Evolutionary conservation across 2,329 filamentous ascomycete genomes (phyloP).

Genomic region (Talaromyces piceae): DNA sequence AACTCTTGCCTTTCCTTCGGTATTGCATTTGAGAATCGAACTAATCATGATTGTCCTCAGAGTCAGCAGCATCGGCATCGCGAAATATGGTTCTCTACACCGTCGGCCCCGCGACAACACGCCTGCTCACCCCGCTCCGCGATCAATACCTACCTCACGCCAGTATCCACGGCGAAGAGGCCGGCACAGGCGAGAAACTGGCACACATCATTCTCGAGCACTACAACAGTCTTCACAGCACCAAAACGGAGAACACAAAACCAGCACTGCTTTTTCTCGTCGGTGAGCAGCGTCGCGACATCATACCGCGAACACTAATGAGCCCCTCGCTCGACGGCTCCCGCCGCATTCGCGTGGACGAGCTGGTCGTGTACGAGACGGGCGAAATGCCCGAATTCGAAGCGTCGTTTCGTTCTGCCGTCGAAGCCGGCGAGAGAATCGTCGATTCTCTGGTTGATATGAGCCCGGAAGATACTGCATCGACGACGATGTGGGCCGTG

Average conservation of each 20-base stretch:
- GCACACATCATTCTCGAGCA: constrained; percentile 71
- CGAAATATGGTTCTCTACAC: constrained; percentile 34
- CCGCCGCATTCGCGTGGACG: constrained; percentile 59
- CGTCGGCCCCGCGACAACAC: constrained; percentile 47
- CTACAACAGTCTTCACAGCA: constrained; percentile 47
- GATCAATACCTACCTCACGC: constrained; percentile 39
- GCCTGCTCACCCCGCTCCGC: constrained; percentile 55
- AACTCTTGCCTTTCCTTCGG: too few relatives aligned
- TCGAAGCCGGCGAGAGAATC: constrained; percentile 35
- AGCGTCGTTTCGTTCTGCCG: constrained; percentile 50
- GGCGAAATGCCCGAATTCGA: constrained; percentile 73
- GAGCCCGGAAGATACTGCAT: background rate
- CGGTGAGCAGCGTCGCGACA: constrained; percentile 79
- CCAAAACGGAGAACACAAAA: constrained; percentile 18
- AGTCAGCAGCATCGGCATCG: constrained; percentile 15
- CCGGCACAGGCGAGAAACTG: constrained; percentile 76
- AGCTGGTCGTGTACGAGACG: constrained; percentile 81
- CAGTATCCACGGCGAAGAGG: constrained; percentile 67
- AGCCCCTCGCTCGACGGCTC: constrained; percentile 43
- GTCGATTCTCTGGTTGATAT: too few relatives aligned
- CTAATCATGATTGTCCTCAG: too few relatives aligned
- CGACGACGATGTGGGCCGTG: constrained; percentile 30
- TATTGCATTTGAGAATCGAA: too few relatives aligned
- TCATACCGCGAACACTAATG: constrained; percentile 77
- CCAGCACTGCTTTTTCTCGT: constrained; percentile 75